Percentiles rank a stretch among this genome's conserved stretches.
phyloP scores from a whole-genome alignment of 1,139 yeast species.

The Yamadazyma trypodendri region DNA sequence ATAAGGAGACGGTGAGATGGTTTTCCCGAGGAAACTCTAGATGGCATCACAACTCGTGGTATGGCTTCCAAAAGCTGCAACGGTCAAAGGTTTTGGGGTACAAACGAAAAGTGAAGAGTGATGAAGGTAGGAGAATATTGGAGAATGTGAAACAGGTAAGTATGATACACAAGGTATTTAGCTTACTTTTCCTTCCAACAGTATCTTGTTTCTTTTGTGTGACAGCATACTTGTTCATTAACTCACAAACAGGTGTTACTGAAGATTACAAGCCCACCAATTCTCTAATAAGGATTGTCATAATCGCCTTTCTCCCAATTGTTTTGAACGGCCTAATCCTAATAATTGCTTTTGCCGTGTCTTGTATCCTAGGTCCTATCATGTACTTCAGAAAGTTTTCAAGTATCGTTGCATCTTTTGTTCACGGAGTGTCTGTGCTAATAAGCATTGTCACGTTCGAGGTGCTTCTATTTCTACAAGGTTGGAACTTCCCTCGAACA shows the following conservation, averaged over 20 bases:
- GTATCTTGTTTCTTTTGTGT: constrained; percentile 41
- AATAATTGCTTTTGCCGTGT: constrained; percentile 42
- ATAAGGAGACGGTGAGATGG: constrained; percentile 66
- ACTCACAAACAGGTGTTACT: constrained; percentile 68
- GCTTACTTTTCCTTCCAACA: constrained; percentile 54
- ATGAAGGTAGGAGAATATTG: constrained; percentile 11
- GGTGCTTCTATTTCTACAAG: constrained; percentile 59
- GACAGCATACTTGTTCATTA: constrained; percentile 65
- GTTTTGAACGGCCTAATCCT: constrained; percentile 44
- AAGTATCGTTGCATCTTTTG: constrained; percentile 46
- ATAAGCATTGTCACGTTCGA: constrained; percentile 45
- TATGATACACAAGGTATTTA: constrained; percentile 41
- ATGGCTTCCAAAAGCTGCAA: constrained; percentile 47
- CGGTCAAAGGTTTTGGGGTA: constrained; percentile 69
- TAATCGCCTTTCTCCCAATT: constrained; percentile 56
- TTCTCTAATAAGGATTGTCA: constrained; percentile 14
- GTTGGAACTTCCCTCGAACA: constrained; percentile 59
- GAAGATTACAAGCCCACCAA: constrained; percentile 20
- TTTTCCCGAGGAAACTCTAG: constrained; percentile 60
- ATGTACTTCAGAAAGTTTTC: constrained; percentile 28
- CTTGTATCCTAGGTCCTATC: constrained; percentile 49
- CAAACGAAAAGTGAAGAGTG: constrained; percentile 29
- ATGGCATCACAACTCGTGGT: constrained; percentile 59
- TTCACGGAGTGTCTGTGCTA: constrained; percentile 43
- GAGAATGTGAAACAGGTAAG: constrained; percentile 39